Base-by-base conservation (phyloP, 805 yeast genomes). In the Blastobotrys muscicola region DNA sequence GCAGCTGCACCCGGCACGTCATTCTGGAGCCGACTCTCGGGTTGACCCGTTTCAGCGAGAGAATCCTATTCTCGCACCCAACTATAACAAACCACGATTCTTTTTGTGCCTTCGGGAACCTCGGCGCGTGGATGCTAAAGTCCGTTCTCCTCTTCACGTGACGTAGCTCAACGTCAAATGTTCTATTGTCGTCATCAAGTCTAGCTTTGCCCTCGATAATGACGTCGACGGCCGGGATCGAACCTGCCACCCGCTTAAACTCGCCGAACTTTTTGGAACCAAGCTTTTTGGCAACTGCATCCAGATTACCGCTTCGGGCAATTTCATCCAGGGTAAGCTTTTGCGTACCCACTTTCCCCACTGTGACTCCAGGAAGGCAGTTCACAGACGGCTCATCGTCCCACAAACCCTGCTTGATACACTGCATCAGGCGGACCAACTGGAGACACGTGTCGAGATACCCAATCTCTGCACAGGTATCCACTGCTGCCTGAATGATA, bases 81-180 rank as follows among this genome's bases (percentile, higher is more conserved):
- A 80, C 52, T 39, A 90, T 74, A 8, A 80, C 73, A 60, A 90
- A 85, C 97, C 98, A 92, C 0, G 94, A 78, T 59, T 92, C 97
- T 55, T 86, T 80, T 62, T 92, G 98, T 2, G 79, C 69, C 61
- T 92, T 90, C 37, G 95, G 94, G 65, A 85, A 92, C 53, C 75
- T 76, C 2, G 94, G 90, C 45, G 89, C 70, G 55, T 80, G 77
- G 41, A 85, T 74, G 50, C 75, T 75, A 66, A 78, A 83, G 8
- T 37, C 23, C 39, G 12, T 8, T 29, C 32, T 23, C 5, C 55
- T 50, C 43, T 74, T 77, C n/a, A 66, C 64, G 57, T 83, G 94
- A 7, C 58, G 60, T 32, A 85, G 63, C 14, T 60, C 64, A 14
- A 85, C 66, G 0, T 45, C 49, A 11, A 84, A 38, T 4, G 51